Conservation (phyloP, 2,329 filamentous ascomycete species). For the Curvularia hawaiiensis region DNA sequence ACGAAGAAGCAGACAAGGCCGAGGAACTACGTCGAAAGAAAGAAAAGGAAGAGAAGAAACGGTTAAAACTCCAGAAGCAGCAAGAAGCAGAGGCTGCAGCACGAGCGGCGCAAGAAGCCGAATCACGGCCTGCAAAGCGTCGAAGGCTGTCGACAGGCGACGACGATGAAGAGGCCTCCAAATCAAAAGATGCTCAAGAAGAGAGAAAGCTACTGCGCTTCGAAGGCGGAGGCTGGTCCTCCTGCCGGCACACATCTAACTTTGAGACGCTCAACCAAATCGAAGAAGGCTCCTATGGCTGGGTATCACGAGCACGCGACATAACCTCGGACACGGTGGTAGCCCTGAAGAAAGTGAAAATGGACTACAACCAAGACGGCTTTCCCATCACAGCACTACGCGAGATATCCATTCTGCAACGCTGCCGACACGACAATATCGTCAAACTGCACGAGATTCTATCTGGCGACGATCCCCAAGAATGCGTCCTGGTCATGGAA, state of each 20-base stretch:
- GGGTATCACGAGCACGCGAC: constrained; percentile 84
- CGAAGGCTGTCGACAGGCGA: constrained; percentile 62
- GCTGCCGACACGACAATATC: constrained; percentile 81
- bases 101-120: constrained; percentile 34
- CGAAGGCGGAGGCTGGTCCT: constrained; percentile 68
- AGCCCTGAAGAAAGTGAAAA: constrained; percentile 91
- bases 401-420: constrained; percentile 89
- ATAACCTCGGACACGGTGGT: constrained; percentile 77
- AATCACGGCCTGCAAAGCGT: constrained; percentile 59
- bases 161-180: constrained; percentile 26
- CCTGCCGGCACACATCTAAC: constrained; percentile 78
- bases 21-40: constrained; percentile 73
- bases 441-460: constrained; percentile 85
- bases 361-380: constrained; percentile 75
- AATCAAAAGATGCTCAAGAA: constrained; percentile 27
- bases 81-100: constrained; percentile 64
- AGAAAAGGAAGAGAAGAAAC: constrained; percentile 90
- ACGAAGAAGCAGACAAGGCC: constrained; percentile 79
- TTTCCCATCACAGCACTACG: constrained; percentile 90
- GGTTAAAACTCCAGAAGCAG: constrained; percentile 80
- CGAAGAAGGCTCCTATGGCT: constrained; percentile 95
- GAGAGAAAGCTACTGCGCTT: constrained; percentile 72
- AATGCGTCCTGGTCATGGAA: constrained; percentile 93
- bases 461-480: constrained; percentile 67
- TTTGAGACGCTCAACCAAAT: constrained; percentile 96